phyloP scores from a whole-genome alignment of 208 protist genomes.

The Acanthamoeba pearcei region DNA sequence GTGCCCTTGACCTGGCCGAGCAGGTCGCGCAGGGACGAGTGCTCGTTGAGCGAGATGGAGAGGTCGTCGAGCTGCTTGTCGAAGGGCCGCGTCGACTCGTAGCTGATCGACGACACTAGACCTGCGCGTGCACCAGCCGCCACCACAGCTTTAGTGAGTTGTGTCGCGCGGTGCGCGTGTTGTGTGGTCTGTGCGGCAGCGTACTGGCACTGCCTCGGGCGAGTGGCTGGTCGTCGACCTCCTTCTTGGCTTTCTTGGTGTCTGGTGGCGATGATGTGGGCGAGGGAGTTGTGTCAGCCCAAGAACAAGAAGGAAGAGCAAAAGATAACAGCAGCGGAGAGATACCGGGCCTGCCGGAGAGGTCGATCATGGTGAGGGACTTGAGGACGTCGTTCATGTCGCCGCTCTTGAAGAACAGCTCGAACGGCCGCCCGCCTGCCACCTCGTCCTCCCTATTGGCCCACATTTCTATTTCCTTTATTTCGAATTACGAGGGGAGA shows the following conservation, averaged over 20 bases:
- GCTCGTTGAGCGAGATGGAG: conserved; percentile 51
- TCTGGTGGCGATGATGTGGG: too few relatives aligned
- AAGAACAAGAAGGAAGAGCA: too few relatives aligned
- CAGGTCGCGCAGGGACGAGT: conserved; percentile 39
- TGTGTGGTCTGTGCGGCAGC: too few relatives aligned
- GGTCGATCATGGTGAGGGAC: not conserved
- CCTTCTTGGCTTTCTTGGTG: too few relatives aligned
- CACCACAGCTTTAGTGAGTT: too few relatives aligned
- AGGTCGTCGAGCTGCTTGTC: conserved; percentile 54
- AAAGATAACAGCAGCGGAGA: too few relatives aligned
- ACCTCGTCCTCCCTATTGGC: not conserved
- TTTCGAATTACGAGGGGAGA: too few relatives aligned
- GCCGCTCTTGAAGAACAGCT: conserved; percentile 43
- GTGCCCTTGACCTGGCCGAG: conserved; percentile 21
- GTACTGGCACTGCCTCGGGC: too few relatives aligned
- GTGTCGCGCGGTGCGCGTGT: too few relatives aligned
- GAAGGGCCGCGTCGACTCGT: conserved; percentile 11
- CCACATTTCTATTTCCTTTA: too few relatives aligned
- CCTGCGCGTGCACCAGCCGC: not conserved
- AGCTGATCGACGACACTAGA: conserved; percentile 39
- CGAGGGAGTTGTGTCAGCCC: too few relatives aligned
- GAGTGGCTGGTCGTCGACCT: too few relatives aligned
- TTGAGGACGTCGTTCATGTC: conserved; percentile 55
- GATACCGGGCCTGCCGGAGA: not conserved
- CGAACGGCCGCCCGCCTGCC: not conserved